Evolutionary conservation across 208 protist species (phyloP), one percentile per base, ranked within the genome.

Genomic region (Vickermania ingenoplastis): DNA sequence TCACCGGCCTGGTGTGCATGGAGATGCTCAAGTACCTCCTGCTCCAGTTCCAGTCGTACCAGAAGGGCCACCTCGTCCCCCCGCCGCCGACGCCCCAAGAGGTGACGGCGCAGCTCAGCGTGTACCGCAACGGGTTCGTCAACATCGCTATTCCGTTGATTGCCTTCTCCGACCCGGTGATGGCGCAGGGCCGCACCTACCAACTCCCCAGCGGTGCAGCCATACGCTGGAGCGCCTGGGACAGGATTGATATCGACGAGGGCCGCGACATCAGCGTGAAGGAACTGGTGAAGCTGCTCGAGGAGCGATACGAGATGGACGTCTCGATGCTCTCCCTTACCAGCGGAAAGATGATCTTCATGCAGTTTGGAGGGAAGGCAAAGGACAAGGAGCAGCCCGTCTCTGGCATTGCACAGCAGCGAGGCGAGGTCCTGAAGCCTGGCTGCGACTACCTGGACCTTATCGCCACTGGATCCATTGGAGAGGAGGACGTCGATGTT

Each of bases 91-190:
- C 67, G 31, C 61, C 13, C 23, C 63, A 51, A 24, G 69, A 88
- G 28, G 67, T 78, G 17, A 63, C 68, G 49, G 52, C 65, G 63
- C 74, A 89, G 29, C 72, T 96, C 7, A 74, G 67, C 29, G 57
- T 81, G 24, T 96, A 81, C 70, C 97, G 97, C 63, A 98, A 97
- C 66, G 77, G 80, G 28, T 99, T 99, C 79, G 81, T 98, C 17
- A 99, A 99, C 75, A 85, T 99, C 21, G 97, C 97, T 13, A 82
- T 99, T 2, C 97, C 97, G 2, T 93, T 99, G 63, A 67, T 99
- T 41, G 79, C 81, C 55, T 98, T 99, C 58, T 94, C 93, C 5
- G 97, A 99, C 59, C 98, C 98, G n/a, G 77, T 86, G 31, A 65
- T 78, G n/a, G 72, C 86, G 27, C 56, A 73, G 26, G 79, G 66